phyloP scores from a whole-genome alignment of 169 alveolate species.

The Pseudocohnilembus persalinus region DNA sequence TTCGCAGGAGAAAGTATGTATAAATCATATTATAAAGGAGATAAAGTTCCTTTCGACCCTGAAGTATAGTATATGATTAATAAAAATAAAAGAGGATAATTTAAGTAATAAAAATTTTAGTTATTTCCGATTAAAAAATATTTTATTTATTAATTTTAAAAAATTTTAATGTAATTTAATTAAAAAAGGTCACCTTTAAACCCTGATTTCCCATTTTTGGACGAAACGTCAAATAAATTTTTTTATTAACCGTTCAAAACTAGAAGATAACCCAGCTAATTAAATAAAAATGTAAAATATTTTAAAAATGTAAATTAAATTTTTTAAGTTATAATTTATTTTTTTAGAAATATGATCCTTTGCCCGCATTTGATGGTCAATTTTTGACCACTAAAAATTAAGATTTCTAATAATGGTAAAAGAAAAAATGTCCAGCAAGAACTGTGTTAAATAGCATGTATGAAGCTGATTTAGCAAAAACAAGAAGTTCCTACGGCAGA shows the following conservation, averaged over 20 bases:
- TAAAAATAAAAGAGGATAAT: slow-evolving; percentile 22
- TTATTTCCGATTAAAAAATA: too few relatives aligned
- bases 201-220: slow-evolving; percentile 27
- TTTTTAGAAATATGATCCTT: slow-evolving; percentile 14
- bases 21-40: slow-evolving; percentile 2
- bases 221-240: background rate
- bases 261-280: background rate
- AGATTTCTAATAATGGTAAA: slow-evolving; percentile 5
- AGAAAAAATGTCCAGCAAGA: too few relatives aligned
- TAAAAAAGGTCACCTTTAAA: slow-evolving; percentile 13
- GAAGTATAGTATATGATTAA: slow-evolving; percentile 16
- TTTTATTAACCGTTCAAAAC: slow-evolving; percentile 11
- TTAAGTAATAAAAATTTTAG: slow-evolving; percentile 13
- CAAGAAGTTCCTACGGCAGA: too few relatives aligned
- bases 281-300: background rate
- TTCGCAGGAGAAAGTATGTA: slow-evolving; percentile 19
- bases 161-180: background rate
- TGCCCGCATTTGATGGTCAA: slow-evolving; percentile 10
- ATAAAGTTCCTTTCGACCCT: slow-evolving; percentile 9
- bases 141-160: background rate
- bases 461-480: too few relatives aligned
- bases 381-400: slow-evolving; percentile 1
- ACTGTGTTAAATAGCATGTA: too few relatives aligned
- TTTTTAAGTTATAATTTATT: background rate
- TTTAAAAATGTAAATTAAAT: background rate